These are phyloP conservation scores for Tylopilus subfusipes DNA, from an alignment of 768 basidiomycete species.

Conservation along the genomic window DNA sequence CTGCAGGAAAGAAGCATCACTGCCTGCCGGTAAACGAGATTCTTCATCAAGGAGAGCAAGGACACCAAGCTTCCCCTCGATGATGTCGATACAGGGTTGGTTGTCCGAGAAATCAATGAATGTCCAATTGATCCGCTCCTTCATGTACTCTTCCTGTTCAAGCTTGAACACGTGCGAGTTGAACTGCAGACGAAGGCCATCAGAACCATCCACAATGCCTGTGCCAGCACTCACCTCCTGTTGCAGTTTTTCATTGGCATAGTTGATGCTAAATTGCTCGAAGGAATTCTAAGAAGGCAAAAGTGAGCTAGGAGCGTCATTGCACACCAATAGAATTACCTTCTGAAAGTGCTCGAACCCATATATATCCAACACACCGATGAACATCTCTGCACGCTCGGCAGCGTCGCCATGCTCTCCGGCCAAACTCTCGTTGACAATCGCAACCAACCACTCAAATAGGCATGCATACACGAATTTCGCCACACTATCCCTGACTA, in stretches of 20 bases:
- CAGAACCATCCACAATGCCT: constrained; percentile 5
- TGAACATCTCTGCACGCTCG: constrained; percentile 93
- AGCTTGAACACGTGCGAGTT: constrained; percentile 99
- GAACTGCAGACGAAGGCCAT: constrained; percentile 53
- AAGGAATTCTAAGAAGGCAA: constrained; percentile 64
- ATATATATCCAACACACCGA: constrained; percentile 97
- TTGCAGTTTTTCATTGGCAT: constrained; percentile 96
- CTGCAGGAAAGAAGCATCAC: constrained; percentile 87
- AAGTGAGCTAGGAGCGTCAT: constrained; percentile 3
- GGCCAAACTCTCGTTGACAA: constrained; percentile 94
- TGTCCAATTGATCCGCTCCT: constrained; percentile 98
- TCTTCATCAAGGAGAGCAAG: constrained; percentile 95
- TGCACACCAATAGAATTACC: constrained; percentile 37
- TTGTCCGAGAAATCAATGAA: constrained; percentile 99
- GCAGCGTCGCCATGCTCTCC: constrained; percentile 94
- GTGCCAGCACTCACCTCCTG: constrained; percentile 69
- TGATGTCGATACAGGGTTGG: constrained; percentile 97
- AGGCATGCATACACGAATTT: constrained; percentile 99
- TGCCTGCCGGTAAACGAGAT: constrained; percentile 92
- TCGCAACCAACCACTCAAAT: constrained; percentile 97
- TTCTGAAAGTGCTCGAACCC: constrained; percentile 98
- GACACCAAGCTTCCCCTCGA: constrained; percentile 95
- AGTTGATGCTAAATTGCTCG: constrained; percentile 99
- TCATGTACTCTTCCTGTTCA: constrained; percentile 98
- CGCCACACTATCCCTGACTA: constrained; percentile 93